Percentiles rank a stretch among this genome's conserved stretches.
Conservation (phyloP, 306 rosid genomes). For the Abrus precatorius region DNA sequence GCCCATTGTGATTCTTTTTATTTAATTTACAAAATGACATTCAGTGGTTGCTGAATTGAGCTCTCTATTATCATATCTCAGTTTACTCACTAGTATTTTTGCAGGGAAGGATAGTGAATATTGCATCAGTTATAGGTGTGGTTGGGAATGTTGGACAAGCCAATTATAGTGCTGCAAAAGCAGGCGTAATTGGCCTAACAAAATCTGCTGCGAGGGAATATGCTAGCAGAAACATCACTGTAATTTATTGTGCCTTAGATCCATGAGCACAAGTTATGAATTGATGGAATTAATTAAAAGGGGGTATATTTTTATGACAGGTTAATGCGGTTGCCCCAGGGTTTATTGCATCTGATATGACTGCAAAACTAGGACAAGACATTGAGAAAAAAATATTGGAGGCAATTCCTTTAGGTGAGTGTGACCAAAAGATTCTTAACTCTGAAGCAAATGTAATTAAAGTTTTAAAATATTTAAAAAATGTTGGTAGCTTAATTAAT, state of each 20-base stretch:
- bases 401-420: slow-evolving; percentile 79
- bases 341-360: slow-evolving; percentile 88
- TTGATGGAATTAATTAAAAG: slow-evolving; percentile 23
- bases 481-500: background rate
- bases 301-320: slow-evolving; percentile 49
- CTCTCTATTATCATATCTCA: slow-evolving; percentile 16
- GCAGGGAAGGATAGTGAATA: slow-evolving; percentile 89
- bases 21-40: slow-evolving; percentile 16
- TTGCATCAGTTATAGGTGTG: slow-evolving; percentile 83
- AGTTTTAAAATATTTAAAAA: slow-evolving; percentile 12
- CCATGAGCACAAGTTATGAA: background rate
- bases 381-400: slow-evolving; percentile 69
- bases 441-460: background rate
- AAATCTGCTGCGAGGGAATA: slow-evolving; percentile 87
- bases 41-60: slow-evolving; percentile 18
- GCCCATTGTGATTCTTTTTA: background rate
- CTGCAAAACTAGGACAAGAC: slow-evolving; percentile 79
- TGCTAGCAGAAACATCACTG: slow-evolving; percentile 83
- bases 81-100: slow-evolving; percentile 26
- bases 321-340: slow-evolving; percentile 95
- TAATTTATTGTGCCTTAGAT: slow-evolving; percentile 32
- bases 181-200: slow-evolving; percentile 91
- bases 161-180: slow-evolving; percentile 95
- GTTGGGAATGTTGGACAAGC: slow-evolving; percentile 90
- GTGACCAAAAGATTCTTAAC: slow-evolving; percentile 34